Base-by-base conservation (phyloP, 2,329 filamentous ascomycete genomes). In the Botrytis hyacinthi region DNA sequence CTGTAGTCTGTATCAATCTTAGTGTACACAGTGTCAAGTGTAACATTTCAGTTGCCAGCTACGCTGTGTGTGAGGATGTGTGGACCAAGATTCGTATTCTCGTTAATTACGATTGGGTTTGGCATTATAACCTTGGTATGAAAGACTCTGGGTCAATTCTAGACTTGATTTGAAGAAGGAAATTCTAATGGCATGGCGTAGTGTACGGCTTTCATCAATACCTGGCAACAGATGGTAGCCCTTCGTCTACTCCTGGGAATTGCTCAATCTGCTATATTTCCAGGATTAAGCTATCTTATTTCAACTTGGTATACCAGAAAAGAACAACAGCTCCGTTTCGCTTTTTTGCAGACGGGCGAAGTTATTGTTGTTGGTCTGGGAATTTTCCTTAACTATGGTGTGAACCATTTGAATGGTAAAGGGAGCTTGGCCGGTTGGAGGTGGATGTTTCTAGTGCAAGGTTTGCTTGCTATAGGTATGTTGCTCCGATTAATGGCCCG, bases 151-250 rank as follows among this genome's bases (percentile, higher is more conserved):
- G 18, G 48, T n/a, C 67, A 29, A 59, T 12, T 35, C 44, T 3
- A 20, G 5, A 4, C 40, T 37, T 12, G 1, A 37, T 10, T 20
- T 57, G 12, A 16, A 46, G 42, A 73, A 35, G 40, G 1, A 35
- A 51, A 20, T 51, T 62, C 46, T 73, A 54, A 73, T 14, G 20
- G 44, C 16, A 67, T 46, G 18, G 37, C 46, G 60, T n/a, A 80
- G 79, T 89, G 89, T 77, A 92, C 90, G 0, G 90, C 90, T 1
- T 93, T 92, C 77, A 87, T 93, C 57, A 85, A 85, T 46, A 89
- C 85, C 20, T 93, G 91, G 91, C 83, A 85, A 76, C 87, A 92
- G 80, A 92, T 93, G 90, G 90, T 93, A 73, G 89, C 85, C 0
- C 81, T 93, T 74, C 84, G 91, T 59, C 86, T 93, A 35, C 82